phyloP scores from a whole-genome alignment of 768 basidiomycete species.

The Termitomyces sp. region DNA sequence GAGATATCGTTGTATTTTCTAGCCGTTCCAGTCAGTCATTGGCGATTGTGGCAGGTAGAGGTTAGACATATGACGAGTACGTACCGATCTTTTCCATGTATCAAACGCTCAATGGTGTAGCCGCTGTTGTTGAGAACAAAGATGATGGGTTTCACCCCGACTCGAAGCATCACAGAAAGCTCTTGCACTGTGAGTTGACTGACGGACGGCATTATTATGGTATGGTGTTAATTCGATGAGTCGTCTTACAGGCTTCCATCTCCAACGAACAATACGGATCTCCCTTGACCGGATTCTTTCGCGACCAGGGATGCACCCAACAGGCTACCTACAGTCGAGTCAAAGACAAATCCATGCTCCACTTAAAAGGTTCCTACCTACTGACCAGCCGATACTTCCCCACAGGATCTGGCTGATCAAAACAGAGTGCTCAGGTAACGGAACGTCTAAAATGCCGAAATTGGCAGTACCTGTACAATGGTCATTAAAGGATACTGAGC shows the following conservation, averaged over 20 bases:
- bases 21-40: not conserved
- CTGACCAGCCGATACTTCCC: not conserved
- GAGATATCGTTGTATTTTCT: not conserved
- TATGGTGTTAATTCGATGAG: too few species aligned
- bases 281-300: not conserved
- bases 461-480: not conserved
- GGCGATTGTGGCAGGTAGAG: not conserved
- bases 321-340: not conserved
- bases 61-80: too few species aligned
- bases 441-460: not conserved
- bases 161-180: not conserved
- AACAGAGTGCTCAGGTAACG: not conserved
- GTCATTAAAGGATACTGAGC: not conserved
- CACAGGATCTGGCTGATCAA: not conserved
- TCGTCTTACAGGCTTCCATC: not conserved
- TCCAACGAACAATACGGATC: not conserved
- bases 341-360: not conserved
- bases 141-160: not conserved
- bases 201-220: not conserved
- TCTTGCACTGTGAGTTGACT: not conserved
- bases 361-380: not conserved
- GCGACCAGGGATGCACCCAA: not conserved
- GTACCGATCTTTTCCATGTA: not conserved
- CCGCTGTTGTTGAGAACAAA: not conserved
- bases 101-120: not conserved